These are phyloP conservation scores for Cryptosporidium muris DNA, from an alignment of 169 alveolate species.

Conservation along the genomic window DNA sequence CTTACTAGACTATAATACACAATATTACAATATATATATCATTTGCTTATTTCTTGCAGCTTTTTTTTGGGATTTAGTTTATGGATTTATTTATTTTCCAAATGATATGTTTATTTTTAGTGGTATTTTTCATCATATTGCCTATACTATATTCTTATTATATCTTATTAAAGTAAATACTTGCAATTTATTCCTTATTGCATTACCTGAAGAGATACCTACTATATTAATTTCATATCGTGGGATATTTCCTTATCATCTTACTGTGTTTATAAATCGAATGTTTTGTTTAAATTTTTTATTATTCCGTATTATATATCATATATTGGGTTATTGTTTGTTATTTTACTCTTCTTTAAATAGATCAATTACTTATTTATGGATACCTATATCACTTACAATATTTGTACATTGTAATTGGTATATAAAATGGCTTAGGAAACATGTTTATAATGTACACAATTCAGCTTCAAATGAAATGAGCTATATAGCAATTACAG, in stretches of 20 bases:
- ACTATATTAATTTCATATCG: slow-evolving; percentile 35
- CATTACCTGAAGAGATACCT: slow-evolving; percentile 46
- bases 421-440: slow-evolving; percentile 53
- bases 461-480: too few relatives aligned
- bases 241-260: slow-evolving; percentile 19
- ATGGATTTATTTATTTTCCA: slow-evolving; percentile 35
- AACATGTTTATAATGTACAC: neutral
- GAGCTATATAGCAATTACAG: too few relatives aligned
- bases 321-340: slow-evolving; percentile 25
- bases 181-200: slow-evolving; percentile 26
- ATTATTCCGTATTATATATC: slow-evolving; percentile 37
- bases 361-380: slow-evolving; percentile 18
- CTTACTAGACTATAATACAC: slow-evolving; percentile 27
- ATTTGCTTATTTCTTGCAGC: slow-evolving; percentile 20
- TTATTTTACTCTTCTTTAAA: slow-evolving; percentile 15
- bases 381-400: slow-evolving; percentile 56
- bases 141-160: slow-evolving; percentile 11
- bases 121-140: slow-evolving; percentile 53
- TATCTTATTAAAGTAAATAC: slow-evolving; percentile 30
- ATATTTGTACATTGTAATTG: slow-evolving; percentile 51
- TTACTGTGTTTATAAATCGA: slow-evolving; percentile 3
- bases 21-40: slow-evolving; percentile 3
- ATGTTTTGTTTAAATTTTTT: slow-evolving; percentile 47
- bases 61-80: slow-evolving; percentile 19
- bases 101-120: slow-evolving; percentile 53